Evolutionary conservation across 2,329 filamentous ascomycete species (phyloP).

Genomic region (Curvularia verruculosa): DNA sequence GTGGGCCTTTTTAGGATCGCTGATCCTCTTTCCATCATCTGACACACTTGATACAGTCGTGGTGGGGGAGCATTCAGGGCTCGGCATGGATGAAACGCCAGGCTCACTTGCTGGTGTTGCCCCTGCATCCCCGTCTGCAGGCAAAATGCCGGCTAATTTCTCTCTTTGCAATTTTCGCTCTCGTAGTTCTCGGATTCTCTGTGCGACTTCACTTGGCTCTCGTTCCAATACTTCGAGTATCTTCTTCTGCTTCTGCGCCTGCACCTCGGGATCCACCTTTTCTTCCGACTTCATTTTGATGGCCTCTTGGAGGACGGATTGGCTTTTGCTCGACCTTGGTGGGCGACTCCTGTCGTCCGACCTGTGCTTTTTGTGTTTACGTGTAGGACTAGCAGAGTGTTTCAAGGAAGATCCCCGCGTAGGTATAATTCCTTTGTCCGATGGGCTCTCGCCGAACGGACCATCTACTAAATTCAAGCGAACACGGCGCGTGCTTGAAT

Average conservation of each 20-base stretch:
- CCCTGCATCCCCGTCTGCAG: slow-evolving; percentile 49
- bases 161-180: slow-evolving; percentile 63
- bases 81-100: slow-evolving; percentile 42
- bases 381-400: slow-evolving; percentile 42
- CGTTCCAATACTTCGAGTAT: slow-evolving; percentile 43
- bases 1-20: slow-evolving; percentile 50
- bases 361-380: slow-evolving; percentile 38
- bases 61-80: slow-evolving; percentile 39
- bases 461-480: slow-evolving; percentile 35
- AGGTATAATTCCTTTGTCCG: slow-evolving; percentile 41
- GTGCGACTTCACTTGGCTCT: slow-evolving; percentile 63
- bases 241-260: slow-evolving; percentile 31
- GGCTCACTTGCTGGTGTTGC: slow-evolving; percentile 43
- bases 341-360: slow-evolving; percentile 31
- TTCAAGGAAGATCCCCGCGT: slow-evolving; percentile 43
- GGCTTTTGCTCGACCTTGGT: slow-evolving; percentile 37
- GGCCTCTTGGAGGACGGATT: slow-evolving; percentile 36
- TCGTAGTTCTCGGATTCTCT: slow-evolving; percentile 63
- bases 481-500: slow-evolving; percentile 40
- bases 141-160: slow-evolving; percentile 45
- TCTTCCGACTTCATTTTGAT: slow-evolving; percentile 18
- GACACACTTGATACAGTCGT: slow-evolving; percentile 43
- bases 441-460: slow-evolving; percentile 32
- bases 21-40: slow-evolving; percentile 29
- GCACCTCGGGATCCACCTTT: slow-evolving; percentile 24